Base-by-base conservation (phyloP, 2,329 filamentous ascomycete species). In the Pseudopyricularia javanii region DNA sequence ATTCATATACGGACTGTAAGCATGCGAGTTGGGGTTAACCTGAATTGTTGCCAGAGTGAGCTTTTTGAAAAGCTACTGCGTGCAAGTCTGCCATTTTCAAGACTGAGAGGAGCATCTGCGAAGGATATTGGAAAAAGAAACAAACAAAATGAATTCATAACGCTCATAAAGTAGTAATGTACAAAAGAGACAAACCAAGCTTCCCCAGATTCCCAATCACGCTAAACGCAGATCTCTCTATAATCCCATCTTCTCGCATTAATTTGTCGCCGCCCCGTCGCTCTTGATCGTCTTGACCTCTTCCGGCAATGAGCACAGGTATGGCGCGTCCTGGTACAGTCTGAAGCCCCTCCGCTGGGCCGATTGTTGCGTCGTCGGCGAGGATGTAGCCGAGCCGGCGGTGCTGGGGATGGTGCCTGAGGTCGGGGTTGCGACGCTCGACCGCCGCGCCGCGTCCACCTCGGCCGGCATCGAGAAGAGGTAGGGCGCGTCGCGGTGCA, bases 401-500 rank as follows among this genome's bases (percentile, higher is more conserved):
- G 37, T 43, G 37, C 14, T 43, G 7, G 37, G 37, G 17, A 43
- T 43, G 3, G 37, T 43, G 37, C 37, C 24, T 6, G 37, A 15
- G 9, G 37, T 43, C 6, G 37, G 37, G 3, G 37, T 43, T 3
- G 37, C 37, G 7, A 43, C 37, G 37, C 37, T 43, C 7, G 37
- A 7, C 7, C 24, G 20, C 17, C 37, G 37, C 5, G 37, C 37
- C 37, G 37, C 37, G 17, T 43, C 37, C 7, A 43, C 37, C 37
- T 49, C 47, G 5, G 47, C 30, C 47, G 47, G 47, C 17, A 49
- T 32, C 4, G 47, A 49, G 30, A 49, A 49, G 30, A 49, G 47
- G 30, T 33, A 49, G 47, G 47, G 47, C 12, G 47, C 47, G 30
- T 49, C 47, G 30, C 28, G 28, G 30, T 49, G 47, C 47, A 49